A percentile compares a stretch with the other conserved stretches of the same genome.
phyloP scores from a whole-genome alignment of 2,329 filamentous ascomycete species.

The Fusarium piperis region DNA sequence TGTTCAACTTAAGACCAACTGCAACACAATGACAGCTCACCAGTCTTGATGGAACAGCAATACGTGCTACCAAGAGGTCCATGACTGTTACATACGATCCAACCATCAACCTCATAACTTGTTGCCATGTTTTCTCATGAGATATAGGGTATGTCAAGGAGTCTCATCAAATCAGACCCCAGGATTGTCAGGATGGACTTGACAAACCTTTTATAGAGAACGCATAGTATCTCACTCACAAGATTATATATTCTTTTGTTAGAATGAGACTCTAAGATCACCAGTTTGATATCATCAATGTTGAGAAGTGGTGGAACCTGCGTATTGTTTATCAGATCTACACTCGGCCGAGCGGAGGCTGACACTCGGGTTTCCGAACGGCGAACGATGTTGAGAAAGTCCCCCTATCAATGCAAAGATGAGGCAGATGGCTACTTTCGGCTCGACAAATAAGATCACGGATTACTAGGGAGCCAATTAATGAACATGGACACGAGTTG shows the following conservation, averaged over 20 bases:
- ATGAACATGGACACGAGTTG: not conserved
- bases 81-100: not conserved
- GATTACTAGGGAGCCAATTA: not conserved
- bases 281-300: not conserved
- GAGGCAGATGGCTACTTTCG: not conserved
- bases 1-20: not conserved
- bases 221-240: not conserved
- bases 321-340: not conserved
- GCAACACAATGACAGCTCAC: not conserved
- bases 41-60: not conserved
- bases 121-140: not conserved
- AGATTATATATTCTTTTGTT: not conserved
- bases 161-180: not conserved
- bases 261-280: not conserved
- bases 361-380: slow-evolving; percentile 2
- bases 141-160: not conserved
- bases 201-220: not conserved
- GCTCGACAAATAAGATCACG: not conserved
- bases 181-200: not conserved
- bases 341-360: slow-evolving; percentile 8
- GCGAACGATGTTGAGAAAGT: not conserved
- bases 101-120: not conserved
- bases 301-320: not conserved
- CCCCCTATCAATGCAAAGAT: not conserved
- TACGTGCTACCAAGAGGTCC: not conserved